Evolutionary conservation across 2,329 filamentous ascomycete genomes (phyloP).

Genomic region (Aspergillus pseudoterreus): DNA sequence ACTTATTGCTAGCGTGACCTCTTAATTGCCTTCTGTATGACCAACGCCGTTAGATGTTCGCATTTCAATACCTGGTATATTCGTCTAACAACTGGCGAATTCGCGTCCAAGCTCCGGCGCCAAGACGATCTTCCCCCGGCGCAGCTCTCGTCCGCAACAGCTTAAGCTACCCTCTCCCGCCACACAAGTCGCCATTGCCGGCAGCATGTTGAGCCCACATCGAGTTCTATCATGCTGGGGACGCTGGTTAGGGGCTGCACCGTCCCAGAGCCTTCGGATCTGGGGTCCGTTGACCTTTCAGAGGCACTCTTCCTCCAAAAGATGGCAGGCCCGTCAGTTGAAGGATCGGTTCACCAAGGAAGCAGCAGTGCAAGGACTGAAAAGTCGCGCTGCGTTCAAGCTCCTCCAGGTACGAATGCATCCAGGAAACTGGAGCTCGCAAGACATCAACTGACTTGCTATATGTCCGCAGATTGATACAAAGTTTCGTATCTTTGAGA

Average conservation of each 20-base stretch:
- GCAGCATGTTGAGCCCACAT: too few relatives aligned
- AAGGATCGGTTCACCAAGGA: conserved; percentile 69
- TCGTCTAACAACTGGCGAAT: too few relatives aligned
- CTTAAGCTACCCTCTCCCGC: too few relatives aligned
- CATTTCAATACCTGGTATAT: too few relatives aligned
- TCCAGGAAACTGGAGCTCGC: conserved; percentile 2
- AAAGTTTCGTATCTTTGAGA: conserved; percentile 73
- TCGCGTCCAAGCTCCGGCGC: too few relatives aligned
- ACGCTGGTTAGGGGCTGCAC: background rate
- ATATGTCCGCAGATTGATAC: conserved; percentile 64
- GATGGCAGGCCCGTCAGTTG: conserved; percentile 79
- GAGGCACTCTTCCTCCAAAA: conserved; percentile 57
- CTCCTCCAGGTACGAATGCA: conserved; percentile 64
- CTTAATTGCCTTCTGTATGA: too few relatives aligned
- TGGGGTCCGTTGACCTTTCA: conserved; percentile 23
- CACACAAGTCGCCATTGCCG: too few relatives aligned
- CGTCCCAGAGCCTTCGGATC: conserved; percentile 1
- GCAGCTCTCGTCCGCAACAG: too few relatives aligned
- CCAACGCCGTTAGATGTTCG: too few relatives aligned
- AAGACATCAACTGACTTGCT: background rate
- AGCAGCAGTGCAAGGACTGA: conserved; percentile 75
- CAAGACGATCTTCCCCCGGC: too few relatives aligned
- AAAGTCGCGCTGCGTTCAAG: conserved; percentile 91
- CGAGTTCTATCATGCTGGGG: background rate
- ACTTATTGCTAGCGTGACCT: too few relatives aligned